Evolutionary conservation across 2,329 filamentous ascomycete genomes (phyloP).

Genomic region (Cryphonectria naterciae): DNA sequence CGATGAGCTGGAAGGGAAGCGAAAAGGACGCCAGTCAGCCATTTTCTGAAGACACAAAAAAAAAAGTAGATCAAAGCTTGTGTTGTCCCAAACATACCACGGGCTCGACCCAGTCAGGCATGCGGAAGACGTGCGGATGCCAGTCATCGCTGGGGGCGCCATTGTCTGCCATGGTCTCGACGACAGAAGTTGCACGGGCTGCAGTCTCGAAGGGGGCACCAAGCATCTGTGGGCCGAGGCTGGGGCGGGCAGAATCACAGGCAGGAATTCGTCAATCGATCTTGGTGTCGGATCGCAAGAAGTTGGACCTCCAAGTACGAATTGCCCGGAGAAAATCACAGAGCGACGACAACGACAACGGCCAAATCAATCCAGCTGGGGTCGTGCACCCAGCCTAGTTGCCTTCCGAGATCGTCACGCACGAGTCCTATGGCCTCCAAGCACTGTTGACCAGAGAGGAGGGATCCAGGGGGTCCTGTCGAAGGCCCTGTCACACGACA

Average conservation of each 20-base stretch:
- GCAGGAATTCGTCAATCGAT: background rate
- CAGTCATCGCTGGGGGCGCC: conserved; percentile 24
- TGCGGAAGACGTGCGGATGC: conserved; percentile 33
- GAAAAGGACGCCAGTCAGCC: background rate
- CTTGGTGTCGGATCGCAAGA: background rate
- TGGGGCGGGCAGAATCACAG: background rate
- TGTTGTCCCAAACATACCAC: conserved; percentile 35
- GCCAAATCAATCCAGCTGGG: background rate
- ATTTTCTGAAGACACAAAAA: background rate
- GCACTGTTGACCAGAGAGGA: background rate
- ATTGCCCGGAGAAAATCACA: background rate
- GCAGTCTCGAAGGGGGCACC: background rate
- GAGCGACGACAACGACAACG: background rate
- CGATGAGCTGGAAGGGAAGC: conserved; percentile 37
- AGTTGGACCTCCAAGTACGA: background rate
- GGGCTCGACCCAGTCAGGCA: conserved; percentile 42
- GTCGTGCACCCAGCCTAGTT: background rate
- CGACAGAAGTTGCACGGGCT: background rate
- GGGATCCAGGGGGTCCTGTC: background rate
- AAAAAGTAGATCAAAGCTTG: background rate
- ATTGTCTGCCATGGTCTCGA: conserved; percentile 15
- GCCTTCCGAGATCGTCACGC: background rate
- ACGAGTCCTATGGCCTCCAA: background rate
- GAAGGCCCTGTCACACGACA: background rate
- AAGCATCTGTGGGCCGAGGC: background rate